phyloP scores from a whole-genome alignment of 257 asterid genomes.

The Phtheirospermum japonicum region DNA sequence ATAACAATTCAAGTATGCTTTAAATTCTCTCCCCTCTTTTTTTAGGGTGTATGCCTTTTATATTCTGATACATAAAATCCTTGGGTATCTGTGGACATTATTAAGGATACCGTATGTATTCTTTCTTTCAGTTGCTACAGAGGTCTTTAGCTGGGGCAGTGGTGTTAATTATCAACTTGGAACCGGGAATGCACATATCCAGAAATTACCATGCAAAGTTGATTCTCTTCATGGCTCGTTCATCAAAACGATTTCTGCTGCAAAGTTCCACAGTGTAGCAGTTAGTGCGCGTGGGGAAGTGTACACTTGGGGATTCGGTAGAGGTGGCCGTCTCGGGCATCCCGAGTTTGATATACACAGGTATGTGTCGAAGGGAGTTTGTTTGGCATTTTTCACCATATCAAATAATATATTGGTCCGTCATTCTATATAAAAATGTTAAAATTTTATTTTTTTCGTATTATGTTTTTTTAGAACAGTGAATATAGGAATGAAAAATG shows the following conservation, averaged over 20 bases:
- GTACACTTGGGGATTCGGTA: constrained; percentile 97
- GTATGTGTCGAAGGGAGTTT: constrained; percentile 33
- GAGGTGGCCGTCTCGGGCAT: constrained; percentile 99
- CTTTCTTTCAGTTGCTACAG: constrained; percentile 61
- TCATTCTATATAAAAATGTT: constrained; percentile 12
- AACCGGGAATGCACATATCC: constrained; percentile 96
- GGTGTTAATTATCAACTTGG: constrained; percentile 99
- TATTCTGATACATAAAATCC: constrained; percentile 23
- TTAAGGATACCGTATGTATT: constrained; percentile 18
- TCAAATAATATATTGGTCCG: background rate
- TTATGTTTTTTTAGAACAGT: background rate
- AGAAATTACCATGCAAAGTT: constrained; percentile 94
- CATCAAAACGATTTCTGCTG: constrained; percentile 73
- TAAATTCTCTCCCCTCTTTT: background rate
- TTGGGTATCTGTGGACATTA: constrained; percentile 25
- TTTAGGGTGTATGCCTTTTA: background rate
- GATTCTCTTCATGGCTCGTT: constrained; percentile 75
- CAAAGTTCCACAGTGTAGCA: constrained; percentile 96
- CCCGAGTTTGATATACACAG: constrained; percentile 97
- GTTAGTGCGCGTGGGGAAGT: constrained; percentile 83
- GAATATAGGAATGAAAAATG: background rate
- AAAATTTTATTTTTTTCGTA: background rate
- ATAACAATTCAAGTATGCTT: constrained; percentile 51
- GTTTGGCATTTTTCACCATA: constrained; percentile 6
- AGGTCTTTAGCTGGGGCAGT: constrained; percentile 99